Conservation (phyloP, 2,329 filamentous ascomycete species). For the Penicillium corylophilum region DNA sequence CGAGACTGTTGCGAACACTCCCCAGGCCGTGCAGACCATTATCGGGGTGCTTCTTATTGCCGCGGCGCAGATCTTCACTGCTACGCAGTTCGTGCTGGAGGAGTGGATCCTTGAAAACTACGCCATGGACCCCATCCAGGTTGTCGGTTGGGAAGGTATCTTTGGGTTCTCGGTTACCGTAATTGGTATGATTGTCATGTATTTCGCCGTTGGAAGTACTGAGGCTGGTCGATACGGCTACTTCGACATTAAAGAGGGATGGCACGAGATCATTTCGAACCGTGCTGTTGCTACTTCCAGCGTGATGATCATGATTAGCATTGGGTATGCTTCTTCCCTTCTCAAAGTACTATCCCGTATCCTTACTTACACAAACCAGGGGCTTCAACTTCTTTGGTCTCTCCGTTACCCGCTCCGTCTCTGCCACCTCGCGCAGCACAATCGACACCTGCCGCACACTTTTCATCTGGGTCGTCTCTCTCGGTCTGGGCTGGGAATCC, state of each 20-base stretch:
- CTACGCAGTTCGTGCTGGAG: conserved; percentile 92
- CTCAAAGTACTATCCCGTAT: not conserved
- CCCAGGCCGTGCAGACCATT: conserved; percentile 66
- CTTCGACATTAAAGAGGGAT: conserved; percentile 86
- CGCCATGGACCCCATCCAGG: conserved; percentile 78
- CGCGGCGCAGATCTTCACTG: conserved; percentile 92
- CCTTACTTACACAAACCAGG: conserved; percentile 46
- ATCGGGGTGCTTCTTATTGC: conserved; percentile 89
- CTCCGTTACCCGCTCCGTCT: conserved; percentile 84
- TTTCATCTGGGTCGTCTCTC: conserved; percentile 95
- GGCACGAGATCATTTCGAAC: conserved; percentile 74
- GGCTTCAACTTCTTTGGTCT: conserved; percentile 99
- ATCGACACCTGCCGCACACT: conserved; percentile 97
- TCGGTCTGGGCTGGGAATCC: conserved; percentile 90
- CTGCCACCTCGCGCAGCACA: conserved; percentile 88
- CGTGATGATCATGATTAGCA: conserved; percentile 92
- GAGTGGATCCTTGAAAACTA: conserved; percentile 86
- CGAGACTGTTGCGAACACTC: conserved; percentile 44
- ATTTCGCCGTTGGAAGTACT: conserved; percentile 73
- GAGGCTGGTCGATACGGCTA: conserved; percentile 73
- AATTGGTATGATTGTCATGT: conserved; percentile 74
- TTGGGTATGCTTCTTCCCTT: conserved; percentile 65
- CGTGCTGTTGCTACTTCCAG: conserved; percentile 72
- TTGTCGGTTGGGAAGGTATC: conserved; percentile 93
- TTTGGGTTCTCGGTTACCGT: conserved; percentile 85